These are phyloP conservation scores for Sclerotinia sclerotiorum DNA, from an alignment of 2,329 filamentous ascomycete genomes.

Conservation along the genomic window DNA sequence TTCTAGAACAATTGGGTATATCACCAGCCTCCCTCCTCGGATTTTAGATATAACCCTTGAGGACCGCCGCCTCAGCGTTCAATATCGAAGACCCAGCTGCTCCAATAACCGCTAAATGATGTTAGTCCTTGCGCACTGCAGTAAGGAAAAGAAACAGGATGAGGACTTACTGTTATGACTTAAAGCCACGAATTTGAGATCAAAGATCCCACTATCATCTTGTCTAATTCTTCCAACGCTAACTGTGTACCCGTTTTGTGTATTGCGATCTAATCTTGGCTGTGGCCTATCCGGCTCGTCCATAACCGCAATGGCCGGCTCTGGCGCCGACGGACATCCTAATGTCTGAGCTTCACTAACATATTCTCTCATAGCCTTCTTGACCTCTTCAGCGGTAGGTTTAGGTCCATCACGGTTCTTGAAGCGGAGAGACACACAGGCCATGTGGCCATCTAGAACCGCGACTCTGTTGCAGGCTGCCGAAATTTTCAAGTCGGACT, in stretches of 20 bases:
- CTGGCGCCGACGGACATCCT: constrained; percentile 83
- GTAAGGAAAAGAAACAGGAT: not conserved
- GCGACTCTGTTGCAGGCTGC: constrained; percentile 91
- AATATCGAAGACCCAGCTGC: constrained; percentile 95
- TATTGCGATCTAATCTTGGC: constrained; percentile 83
- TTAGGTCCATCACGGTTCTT: constrained; percentile 61
- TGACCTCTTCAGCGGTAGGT: constrained; percentile 74
- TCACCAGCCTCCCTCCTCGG: not conserved
- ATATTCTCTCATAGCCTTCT: constrained; percentile 76
- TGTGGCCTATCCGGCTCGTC: constrained; percentile 89
- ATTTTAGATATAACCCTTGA: constrained; percentile 69
- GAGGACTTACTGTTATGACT: constrained; percentile 67
- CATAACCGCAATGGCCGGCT: constrained; percentile 80
- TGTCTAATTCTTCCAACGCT: constrained; percentile 80
- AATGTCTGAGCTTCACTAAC: constrained; percentile 77
- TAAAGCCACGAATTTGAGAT: constrained; percentile 90
- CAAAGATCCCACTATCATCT: constrained; percentile 86
- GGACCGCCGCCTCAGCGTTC: constrained; percentile 87
- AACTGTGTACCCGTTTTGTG: constrained; percentile 83
- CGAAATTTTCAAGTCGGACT: constrained; percentile 71
- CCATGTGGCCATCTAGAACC: constrained; percentile 93
- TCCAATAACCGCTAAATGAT: constrained; percentile 73
- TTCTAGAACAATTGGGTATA: constrained; percentile 5
- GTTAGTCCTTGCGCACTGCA: constrained; percentile 19
- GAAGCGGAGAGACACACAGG: constrained; percentile 88